Evolutionary conservation across 257 asterid species (phyloP).

Genomic region (Ehretia macrophylla): DNA sequence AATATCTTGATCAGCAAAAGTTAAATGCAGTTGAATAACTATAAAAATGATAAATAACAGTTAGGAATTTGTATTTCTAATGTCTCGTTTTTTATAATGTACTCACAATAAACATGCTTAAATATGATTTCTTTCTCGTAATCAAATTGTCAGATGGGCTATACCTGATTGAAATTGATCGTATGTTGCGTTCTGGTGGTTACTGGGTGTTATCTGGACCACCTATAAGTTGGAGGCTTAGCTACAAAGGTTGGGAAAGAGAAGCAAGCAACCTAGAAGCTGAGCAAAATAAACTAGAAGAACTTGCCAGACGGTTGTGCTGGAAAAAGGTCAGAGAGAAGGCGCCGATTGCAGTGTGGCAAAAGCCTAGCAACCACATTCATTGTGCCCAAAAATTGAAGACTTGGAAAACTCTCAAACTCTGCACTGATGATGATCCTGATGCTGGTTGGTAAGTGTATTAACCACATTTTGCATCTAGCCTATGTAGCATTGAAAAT

Average conservation of each 20-base stretch:
- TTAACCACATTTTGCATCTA: background rate
- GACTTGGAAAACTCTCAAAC: background rate
- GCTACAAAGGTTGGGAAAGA: constrained; percentile 20
- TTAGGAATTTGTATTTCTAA: too few relatives aligned
- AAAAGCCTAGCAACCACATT: constrained; percentile 10
- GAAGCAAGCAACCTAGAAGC: constrained; percentile 11
- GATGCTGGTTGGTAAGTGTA: constrained; percentile 1
- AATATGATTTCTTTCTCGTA: background rate
- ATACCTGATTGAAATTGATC: constrained; percentile 25
- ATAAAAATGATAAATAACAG: too few relatives aligned
- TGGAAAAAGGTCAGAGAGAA: constrained; percentile 21
- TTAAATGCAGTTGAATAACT: too few relatives aligned
- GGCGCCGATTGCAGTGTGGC: constrained; percentile 11
- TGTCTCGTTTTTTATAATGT: too few relatives aligned
- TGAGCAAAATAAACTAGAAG: constrained; percentile 19
- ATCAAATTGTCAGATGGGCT: constrained; percentile 10
- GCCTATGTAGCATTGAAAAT: background rate
- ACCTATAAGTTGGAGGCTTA: constrained; percentile 15
- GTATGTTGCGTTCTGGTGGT: constrained; percentile 26
- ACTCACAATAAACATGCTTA: too few relatives aligned
- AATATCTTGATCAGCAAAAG: too few relatives aligned
- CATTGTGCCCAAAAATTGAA: background rate
- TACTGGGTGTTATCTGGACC: constrained; percentile 26
- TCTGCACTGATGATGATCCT: background rate
- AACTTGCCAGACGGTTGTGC: constrained; percentile 19